Evolutionary conservation across 2,329 filamentous ascomycete genomes (phyloP), one percentile per base, ranked within the genome.

Genomic region (Fonsecaea erecta): DNA sequence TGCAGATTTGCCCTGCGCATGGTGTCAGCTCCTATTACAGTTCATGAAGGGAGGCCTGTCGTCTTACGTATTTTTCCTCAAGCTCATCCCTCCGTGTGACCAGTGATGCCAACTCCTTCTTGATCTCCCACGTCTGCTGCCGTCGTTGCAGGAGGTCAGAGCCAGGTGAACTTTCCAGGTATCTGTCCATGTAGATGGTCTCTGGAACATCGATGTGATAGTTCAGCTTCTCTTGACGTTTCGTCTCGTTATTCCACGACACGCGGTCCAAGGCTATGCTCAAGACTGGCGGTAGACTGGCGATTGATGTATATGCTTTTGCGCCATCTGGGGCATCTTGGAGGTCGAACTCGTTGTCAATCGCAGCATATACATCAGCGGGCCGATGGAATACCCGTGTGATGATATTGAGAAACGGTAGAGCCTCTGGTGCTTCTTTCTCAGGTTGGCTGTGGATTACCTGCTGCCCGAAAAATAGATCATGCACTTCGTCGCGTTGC

Each of bases 231-330:
- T 82, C 85, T 1, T 86, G 83, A 24, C 81, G 80, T 62, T 84
- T 84, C 62, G 80, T 82, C 51, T 84, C 84, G 6, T 85, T 84
- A 69, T 92, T 88, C 57, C 88, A 92, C 65, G 90, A 88, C 3
- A 91, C 89, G 4, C 95, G 88, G 74, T 96, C 92, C 34, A 99
- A 91, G 70, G 93, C 90, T 52, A 99, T 88, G 73, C 97, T 93
- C 18, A 98, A 81, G 34, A 99, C 86, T 0, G 93, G 93, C 0
- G 95, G 93, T 11, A 93, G 81, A n/a, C 84, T 83, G 67, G 86
- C 86, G 68, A 96, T 91, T 1, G 90, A 89, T 6, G 88, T 88
- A 75, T 89, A 94, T 64, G 86, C 78, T 74, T 86, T 73, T 73
- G 80, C 74, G n/a, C 86, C 85, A 64, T 86, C 86, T 34, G 88